Evolutionary conservation across 805 yeast species (phyloP).

Genomic region (Candida rishiriensis): DNA sequence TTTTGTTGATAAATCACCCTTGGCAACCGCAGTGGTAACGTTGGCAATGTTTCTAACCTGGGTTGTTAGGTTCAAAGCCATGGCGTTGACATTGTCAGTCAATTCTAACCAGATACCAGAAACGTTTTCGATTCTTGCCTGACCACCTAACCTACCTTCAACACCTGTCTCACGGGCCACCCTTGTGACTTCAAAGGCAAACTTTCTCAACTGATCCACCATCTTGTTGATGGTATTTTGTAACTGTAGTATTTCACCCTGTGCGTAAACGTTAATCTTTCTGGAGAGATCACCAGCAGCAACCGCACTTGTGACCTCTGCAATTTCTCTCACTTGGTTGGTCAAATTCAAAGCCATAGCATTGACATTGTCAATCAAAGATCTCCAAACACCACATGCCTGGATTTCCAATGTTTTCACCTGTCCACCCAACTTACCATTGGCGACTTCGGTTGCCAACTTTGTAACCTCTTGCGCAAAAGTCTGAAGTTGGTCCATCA

Average conservation of each 20-base stretch:
- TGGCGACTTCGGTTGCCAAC: slow-evolving; percentile 86
- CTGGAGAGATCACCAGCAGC: slow-evolving; percentile 82
- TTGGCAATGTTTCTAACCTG: slow-evolving; percentile 86
- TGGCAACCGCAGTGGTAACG: slow-evolving; percentile 84
- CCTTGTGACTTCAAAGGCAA: slow-evolving; percentile 81
- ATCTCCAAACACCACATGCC: slow-evolving; percentile 86
- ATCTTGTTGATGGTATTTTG: slow-evolving; percentile 85
- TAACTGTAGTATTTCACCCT: slow-evolving; percentile 80
- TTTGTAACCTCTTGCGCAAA: slow-evolving; percentile 80
- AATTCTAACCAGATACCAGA: slow-evolving; percentile 87
- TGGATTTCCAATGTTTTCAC: slow-evolving; percentile 64
- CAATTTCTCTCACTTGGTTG: slow-evolving; percentile 83
- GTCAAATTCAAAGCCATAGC: slow-evolving; percentile 86
- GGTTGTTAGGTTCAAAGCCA: slow-evolving; percentile 83
- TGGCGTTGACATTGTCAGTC: slow-evolving; percentile 83
- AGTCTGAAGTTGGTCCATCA: slow-evolving; percentile 84
- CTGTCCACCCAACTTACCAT: slow-evolving; percentile 87
- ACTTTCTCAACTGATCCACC: slow-evolving; percentile 81
- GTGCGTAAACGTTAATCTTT: slow-evolving; percentile 85
- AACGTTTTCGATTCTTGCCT: slow-evolving; percentile 72
- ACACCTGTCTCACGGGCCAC: slow-evolving; percentile 90
- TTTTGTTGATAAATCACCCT: slow-evolving; percentile 75
- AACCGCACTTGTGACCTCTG: slow-evolving; percentile 85
- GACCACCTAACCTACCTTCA: slow-evolving; percentile 85
- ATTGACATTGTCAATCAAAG: slow-evolving; percentile 77